Conservation (phyloP, 176 grass and related monocot genomes). For the Aegilops longissima region DNA sequence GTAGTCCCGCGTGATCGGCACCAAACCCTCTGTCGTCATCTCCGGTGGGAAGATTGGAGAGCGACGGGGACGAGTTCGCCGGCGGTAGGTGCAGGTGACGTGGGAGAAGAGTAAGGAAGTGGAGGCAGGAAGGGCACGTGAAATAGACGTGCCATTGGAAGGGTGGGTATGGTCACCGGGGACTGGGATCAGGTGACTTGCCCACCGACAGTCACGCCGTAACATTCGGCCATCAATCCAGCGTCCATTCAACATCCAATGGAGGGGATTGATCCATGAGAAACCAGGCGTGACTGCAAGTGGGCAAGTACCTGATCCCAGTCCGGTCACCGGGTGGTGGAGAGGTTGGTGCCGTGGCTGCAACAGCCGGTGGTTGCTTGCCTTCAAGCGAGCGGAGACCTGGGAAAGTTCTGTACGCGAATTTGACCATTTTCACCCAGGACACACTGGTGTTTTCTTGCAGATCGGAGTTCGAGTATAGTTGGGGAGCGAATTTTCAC, state of each 20-base stretch:
- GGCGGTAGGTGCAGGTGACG: constrained; percentile 12
- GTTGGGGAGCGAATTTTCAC: too few relatives aligned
- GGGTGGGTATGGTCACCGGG: constrained; percentile 30
- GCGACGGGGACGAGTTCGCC: neutral
- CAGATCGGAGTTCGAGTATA: too few relatives aligned
- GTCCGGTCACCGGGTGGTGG: constrained; percentile 22
- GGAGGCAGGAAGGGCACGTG: neutral
- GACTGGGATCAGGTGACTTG: too few relatives aligned
- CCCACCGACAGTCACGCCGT: too few relatives aligned
- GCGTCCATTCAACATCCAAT: too few relatives aligned
- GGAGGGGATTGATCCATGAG: too few relatives aligned
- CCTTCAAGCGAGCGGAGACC: neutral
- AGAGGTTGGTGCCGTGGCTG: neutral
- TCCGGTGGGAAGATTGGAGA: neutral
- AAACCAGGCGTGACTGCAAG: too few relatives aligned
- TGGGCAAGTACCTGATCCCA: too few relatives aligned
- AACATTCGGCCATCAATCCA: too few relatives aligned
- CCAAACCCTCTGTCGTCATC: constrained; percentile 77
- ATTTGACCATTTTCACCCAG: too few relatives aligned
- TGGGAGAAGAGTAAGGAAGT: neutral
- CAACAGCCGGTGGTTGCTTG: constrained; percentile 27
- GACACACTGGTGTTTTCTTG: too few relatives aligned
- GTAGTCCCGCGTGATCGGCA: constrained; percentile 88
- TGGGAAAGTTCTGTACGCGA: neutral
- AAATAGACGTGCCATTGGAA: constrained; percentile 14